Conservation (phyloP, 1,284 basidiomycete genomes). For the Leccinum angustisporum region DNA sequence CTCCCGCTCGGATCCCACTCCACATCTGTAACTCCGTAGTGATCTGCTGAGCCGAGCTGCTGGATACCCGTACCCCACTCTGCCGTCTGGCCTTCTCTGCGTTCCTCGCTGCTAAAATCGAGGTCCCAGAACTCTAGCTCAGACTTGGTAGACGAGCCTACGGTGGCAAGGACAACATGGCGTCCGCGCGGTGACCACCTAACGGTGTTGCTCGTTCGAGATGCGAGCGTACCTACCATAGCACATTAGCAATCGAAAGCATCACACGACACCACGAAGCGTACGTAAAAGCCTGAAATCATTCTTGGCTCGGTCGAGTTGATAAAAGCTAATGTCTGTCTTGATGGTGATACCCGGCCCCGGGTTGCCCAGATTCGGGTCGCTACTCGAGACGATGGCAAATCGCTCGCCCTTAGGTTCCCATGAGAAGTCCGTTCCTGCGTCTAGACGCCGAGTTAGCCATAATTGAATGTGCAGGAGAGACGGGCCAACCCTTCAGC, state of each 20-base stretch:
- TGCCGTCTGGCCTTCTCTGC: slow-evolving; percentile 57
- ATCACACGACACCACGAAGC: slow-evolving; percentile 28
- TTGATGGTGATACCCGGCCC: slow-evolving; percentile 92
- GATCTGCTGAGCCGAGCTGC: slow-evolving; percentile 86
- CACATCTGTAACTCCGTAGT: slow-evolving; percentile 97
- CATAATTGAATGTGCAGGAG: slow-evolving; percentile 4
- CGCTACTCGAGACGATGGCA: slow-evolving; percentile 92
- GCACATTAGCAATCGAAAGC: slow-evolving; percentile 5
- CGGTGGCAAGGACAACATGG: slow-evolving; percentile 93
- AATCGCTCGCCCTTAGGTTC: slow-evolving; percentile 97
- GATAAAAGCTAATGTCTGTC: slow-evolving; percentile 96
- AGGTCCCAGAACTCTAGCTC: slow-evolving; percentile 99
- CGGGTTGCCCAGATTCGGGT: slow-evolving; percentile 89
- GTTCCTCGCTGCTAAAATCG: slow-evolving; percentile 85
- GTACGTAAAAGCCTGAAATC: slow-evolving; percentile 90
- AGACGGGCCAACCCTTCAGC: slow-evolving; percentile 70
- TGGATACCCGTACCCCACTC: slow-evolving; percentile 90
- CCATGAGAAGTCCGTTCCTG: slow-evolving; percentile 97
- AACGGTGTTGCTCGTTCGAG: slow-evolving; percentile 92
- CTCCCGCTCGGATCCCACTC: slow-evolving; percentile 99
- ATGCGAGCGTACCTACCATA: slow-evolving; percentile 69
- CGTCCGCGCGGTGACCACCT: slow-evolving; percentile 98
- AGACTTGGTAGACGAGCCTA: slow-evolving; percentile 93
- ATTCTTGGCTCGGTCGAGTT: slow-evolving; percentile 90
- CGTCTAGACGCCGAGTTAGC: slow-evolving; percentile 56